Evolutionary conservation across 495 filamentous ascomycete genomes (phyloP).

Genomic region (Penicillium roqueforti): DNA sequence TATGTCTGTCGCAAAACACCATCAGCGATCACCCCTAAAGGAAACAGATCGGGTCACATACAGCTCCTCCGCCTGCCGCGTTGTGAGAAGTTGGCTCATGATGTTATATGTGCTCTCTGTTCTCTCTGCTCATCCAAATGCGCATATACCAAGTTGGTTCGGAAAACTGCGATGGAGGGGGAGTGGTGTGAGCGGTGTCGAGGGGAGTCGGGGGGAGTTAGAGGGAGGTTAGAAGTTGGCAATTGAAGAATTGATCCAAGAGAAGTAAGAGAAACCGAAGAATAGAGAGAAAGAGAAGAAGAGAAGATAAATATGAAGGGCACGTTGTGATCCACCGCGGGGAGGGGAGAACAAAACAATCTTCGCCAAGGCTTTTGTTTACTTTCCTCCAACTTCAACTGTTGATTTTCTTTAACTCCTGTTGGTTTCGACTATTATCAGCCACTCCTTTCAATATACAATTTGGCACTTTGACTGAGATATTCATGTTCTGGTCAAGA

Average conservation of each 20-base stretch:
- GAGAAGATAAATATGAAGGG: slow-evolving; percentile 4
- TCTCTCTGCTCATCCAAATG: slow-evolving; percentile 16
- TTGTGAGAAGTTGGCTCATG: slow-evolving; percentile 76
- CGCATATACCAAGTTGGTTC: slow-evolving; percentile 20
- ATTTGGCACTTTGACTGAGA: neutral
- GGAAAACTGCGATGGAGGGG: slow-evolving; percentile 7
- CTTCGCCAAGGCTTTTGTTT: slow-evolving; percentile 33
- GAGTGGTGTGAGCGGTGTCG: slow-evolving; percentile 1
- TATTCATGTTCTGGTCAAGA: neutral
- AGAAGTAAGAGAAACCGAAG: neutral
- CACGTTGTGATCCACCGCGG: slow-evolving; percentile 24
- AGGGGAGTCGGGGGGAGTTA: neutral
- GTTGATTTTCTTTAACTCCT: slow-evolving; percentile 18
- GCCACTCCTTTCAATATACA: neutral
- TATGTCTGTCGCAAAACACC: slow-evolving; percentile 58
- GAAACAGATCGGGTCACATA: slow-evolving; percentile 40
- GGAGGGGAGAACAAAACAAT: slow-evolving; percentile 30
- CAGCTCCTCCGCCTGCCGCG: slow-evolving; percentile 86
- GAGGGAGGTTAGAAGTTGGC: neutral
- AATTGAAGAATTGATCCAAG: neutral
- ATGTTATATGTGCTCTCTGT: slow-evolving; percentile 21
- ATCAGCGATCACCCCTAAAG: slow-evolving; percentile 12
- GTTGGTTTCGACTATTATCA: neutral
- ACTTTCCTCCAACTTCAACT: slow-evolving; percentile 25
- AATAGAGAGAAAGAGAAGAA: neutral